These are phyloP conservation scores for Fusarium sp. DNA, from an alignment of 2,329 filamentous ascomycete genomes.

Conservation along the genomic window DNA sequence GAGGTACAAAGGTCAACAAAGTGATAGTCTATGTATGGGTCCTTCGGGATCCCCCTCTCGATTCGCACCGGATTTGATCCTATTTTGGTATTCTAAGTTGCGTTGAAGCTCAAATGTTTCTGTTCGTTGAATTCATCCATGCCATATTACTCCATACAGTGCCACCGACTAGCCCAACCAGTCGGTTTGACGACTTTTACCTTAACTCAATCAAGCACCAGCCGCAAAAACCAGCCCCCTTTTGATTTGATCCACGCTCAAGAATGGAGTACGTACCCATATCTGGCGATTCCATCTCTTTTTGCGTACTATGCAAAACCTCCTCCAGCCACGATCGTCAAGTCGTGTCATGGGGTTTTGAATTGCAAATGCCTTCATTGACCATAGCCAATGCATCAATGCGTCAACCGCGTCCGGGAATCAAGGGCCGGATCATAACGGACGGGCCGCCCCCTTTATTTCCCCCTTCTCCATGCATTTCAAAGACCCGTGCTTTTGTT, in stretches of 20 bases:
- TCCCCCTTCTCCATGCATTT: constrained; percentile 19
- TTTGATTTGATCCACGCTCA: constrained; percentile 32
- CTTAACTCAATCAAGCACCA: constrained; percentile 29
- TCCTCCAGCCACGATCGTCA: constrained; percentile 24
- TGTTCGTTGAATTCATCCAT: constrained; percentile 40
- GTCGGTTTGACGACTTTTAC: constrained; percentile 15
- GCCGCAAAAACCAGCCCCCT: constrained; percentile 42
- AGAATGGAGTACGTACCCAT: constrained; percentile 14
- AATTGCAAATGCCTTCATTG: constrained; percentile 22
- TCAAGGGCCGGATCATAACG: constrained; percentile 24
- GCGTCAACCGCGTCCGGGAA: constrained; percentile 34
- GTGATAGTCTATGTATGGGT: constrained; percentile 15
- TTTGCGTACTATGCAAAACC: neutral
- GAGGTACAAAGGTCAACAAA: constrained; percentile 17
- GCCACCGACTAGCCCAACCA: constrained; percentile 36
- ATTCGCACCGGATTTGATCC: constrained; percentile 28
- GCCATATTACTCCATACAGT: constrained; percentile 42
- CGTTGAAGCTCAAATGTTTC: constrained; percentile 38
- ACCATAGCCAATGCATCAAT: constrained; percentile 37
- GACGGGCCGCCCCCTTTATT: constrained; percentile 39
- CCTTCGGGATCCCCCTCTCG: constrained; percentile 2
- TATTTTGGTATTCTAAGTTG: constrained; percentile 39
- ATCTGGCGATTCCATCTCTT: constrained; percentile 26
- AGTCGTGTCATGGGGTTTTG: constrained; percentile 17
- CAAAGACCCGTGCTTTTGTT: constrained; percentile 22